phyloP scores from a whole-genome alignment of 2,329 filamentous ascomycete species.

The Microsporum canis region DNA sequence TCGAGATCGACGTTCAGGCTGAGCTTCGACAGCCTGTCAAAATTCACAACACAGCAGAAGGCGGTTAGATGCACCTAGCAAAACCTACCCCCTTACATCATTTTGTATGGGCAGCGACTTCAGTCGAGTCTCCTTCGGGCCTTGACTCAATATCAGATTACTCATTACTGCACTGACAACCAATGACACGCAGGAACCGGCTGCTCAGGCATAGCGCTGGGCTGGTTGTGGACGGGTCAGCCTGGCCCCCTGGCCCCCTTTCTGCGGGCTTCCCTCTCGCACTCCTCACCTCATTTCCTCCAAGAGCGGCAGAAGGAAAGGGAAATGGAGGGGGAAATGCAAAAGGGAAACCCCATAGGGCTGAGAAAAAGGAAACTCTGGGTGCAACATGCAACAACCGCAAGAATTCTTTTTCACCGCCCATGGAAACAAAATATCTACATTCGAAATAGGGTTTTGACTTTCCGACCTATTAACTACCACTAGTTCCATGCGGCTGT shows the following conservation, averaged over 20 bases:
- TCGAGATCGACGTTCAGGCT: neutral
- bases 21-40: neutral
- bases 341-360: neutral
- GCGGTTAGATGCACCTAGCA: neutral
- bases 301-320: neutral
- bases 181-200: neutral
- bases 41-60: neutral
- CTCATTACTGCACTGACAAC: neutral
- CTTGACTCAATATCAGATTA: neutral
- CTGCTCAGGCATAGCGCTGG: neutral
- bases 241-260: neutral
- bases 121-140: neutral
- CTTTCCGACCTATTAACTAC: neutral
- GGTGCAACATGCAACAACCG: neutral
- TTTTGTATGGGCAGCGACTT: no score
- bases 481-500: neutral
- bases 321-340: neutral
- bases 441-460: neutral
- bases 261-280: neutral
- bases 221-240: neutral
- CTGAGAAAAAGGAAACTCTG: slow-evolving; percentile 1
- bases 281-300: neutral
- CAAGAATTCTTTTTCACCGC: neutral
- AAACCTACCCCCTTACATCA: neutral
- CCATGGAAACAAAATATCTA: neutral